Conservation (phyloP, 257 asterid genomes). For the Solanum pinnatisectum region DNA sequence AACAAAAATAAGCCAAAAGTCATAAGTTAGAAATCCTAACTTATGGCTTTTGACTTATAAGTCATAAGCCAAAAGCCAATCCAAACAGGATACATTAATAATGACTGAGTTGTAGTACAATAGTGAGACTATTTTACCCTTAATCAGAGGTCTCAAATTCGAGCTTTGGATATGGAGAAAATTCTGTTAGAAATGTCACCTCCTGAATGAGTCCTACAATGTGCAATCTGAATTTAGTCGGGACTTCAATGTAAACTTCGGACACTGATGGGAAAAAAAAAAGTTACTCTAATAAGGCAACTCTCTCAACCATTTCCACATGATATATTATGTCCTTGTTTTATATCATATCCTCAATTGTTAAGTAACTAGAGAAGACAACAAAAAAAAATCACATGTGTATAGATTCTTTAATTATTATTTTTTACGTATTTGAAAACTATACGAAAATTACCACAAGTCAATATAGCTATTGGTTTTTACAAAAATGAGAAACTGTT, state of each 20-base stretch:
- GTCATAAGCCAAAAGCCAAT: too few species aligned
- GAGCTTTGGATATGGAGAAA: too few species aligned
- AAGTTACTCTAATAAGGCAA: not conserved
- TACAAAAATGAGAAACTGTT: not conserved
- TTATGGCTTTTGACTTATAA: too few species aligned
- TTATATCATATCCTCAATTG: not conserved
- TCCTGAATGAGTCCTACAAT: too few species aligned
- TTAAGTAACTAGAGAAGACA: not conserved
- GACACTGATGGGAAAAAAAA: too few species aligned
- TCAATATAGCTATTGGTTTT: not conserved
- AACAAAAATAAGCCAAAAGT: too few species aligned
- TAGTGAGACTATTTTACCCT: too few species aligned
- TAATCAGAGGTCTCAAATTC: fast-evolving
- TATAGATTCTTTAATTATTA: not conserved
- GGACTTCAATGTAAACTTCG: too few species aligned
- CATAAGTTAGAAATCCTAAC: too few species aligned
- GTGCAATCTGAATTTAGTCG: too few species aligned
- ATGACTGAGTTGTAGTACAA: too few species aligned
- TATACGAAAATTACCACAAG: not conserved
- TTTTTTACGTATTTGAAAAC: not conserved
- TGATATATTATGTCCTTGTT: not conserved
- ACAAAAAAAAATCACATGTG: not conserved
- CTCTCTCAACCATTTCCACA: not conserved
- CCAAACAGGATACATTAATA: not conserved
- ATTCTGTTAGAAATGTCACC: too few species aligned